These are phyloP conservation scores for Boletus eberwhitei DNA, from an alignment of 768 basidiomycete species.

Conservation along the genomic window DNA sequence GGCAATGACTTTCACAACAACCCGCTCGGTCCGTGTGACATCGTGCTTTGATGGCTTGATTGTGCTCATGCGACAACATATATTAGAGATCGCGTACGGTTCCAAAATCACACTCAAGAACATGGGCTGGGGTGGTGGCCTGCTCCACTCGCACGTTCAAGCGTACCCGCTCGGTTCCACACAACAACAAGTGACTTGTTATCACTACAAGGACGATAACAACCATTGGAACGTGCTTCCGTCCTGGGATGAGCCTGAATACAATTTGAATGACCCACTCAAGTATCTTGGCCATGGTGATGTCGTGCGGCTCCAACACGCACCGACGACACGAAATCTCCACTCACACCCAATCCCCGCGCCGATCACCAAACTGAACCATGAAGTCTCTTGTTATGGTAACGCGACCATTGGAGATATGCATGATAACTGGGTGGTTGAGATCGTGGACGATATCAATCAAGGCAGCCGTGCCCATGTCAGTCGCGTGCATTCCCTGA, in stretches of 20 bases:
- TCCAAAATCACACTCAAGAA: conserved; percentile 93
- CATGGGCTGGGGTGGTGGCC: conserved; percentile 95
- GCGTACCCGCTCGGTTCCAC: conserved; percentile 86
- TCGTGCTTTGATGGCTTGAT: not conserved
- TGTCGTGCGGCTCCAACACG: conserved; percentile 77
- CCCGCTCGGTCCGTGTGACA: conserved; percentile 63
- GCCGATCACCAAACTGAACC: conserved; percentile 82
- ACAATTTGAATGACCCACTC: conserved; percentile 64
- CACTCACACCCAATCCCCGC: conserved; percentile 90
- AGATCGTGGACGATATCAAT: conserved; percentile 88
- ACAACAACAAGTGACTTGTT: conserved; percentile 98
- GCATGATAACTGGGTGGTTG: conserved; percentile 89
- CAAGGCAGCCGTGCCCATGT: conserved; percentile 55
- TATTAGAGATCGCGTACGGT: conserved; percentile 79
- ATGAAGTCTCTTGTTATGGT: conserved; percentile 94
- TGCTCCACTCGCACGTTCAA: conserved; percentile 96
- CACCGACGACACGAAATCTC: conserved; percentile 80
- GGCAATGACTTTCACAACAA: conserved; percentile 94
- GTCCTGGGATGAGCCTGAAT: conserved; percentile 68
- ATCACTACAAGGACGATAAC: conserved; percentile 99
- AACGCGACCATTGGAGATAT: conserved; percentile 84
- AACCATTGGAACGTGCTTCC: conserved; percentile 87
- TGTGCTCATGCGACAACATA: not conserved
- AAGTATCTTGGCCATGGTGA: conserved; percentile 75
- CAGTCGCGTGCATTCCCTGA: conserved; percentile 80